Conservation (phyloP, 768 basidiomycete species). For the Phlebiopsis flavidoalba region DNA sequence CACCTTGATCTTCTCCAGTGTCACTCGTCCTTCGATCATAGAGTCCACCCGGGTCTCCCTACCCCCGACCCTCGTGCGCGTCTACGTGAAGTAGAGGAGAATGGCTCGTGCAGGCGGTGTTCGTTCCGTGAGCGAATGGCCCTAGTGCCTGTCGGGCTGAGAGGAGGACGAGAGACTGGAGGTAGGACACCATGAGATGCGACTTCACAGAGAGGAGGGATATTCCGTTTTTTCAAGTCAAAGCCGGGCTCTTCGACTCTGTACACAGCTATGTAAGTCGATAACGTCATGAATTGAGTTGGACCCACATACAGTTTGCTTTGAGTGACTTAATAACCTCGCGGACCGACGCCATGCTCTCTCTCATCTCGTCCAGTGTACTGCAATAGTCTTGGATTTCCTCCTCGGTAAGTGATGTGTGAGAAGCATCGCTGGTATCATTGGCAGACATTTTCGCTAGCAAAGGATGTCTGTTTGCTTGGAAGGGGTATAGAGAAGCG, state of each 20-base stretch:
- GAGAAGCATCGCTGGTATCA: background rate
- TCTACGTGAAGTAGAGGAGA: constrained; percentile 48
- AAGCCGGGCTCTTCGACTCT: constrained; percentile 32
- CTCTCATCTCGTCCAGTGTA: constrained; percentile 50
- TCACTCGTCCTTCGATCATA: constrained; percentile 72
- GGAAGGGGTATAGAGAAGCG: background rate
- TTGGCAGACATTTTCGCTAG: background rate
- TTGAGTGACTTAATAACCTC: constrained; percentile 48
- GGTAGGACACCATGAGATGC: constrained; percentile 75
- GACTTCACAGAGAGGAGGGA: constrained; percentile 89
- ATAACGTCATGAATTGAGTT: background rate
- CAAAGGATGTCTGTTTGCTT: background rate
- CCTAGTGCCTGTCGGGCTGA: constrained; percentile 64
- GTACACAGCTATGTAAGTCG: background rate
- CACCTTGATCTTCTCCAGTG: constrained; percentile 83
- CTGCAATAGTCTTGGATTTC: constrained; percentile 19
- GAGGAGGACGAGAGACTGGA: constrained; percentile 77
- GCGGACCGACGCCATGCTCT: constrained; percentile 57
- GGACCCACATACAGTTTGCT: constrained; percentile 46
- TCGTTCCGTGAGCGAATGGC: constrained; percentile 53
- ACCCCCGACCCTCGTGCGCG: constrained; percentile 48
- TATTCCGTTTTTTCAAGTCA: constrained; percentile 72
- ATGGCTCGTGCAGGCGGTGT: constrained; percentile 44
- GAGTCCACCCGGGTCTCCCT: constrained; percentile 78
- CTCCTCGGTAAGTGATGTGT: background rate